Conservation (phyloP, 306 rosid species). For the Glycine soja region DNA sequence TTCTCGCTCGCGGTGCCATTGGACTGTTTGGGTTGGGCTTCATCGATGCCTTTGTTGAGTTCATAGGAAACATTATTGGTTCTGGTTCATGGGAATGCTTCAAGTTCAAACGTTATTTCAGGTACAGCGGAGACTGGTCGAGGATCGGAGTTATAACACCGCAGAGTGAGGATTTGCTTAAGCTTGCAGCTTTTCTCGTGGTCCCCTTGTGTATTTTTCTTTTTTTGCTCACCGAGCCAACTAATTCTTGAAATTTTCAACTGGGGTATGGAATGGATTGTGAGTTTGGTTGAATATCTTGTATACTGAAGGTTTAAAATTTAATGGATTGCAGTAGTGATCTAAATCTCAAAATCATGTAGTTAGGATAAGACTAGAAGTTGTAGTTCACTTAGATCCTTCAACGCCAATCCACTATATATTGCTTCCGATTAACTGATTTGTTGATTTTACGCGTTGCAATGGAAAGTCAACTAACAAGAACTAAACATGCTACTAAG, state of each 20-base stretch:
- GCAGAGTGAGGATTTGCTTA: slow-evolving; percentile 68
- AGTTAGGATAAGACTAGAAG: too few relatives aligned
- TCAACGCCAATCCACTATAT: too few relatives aligned
- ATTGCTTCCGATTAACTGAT: too few relatives aligned
- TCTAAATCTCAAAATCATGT: too few relatives aligned
- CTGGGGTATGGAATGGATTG: slow-evolving; percentile 19
- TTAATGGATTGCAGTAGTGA: too few relatives aligned
- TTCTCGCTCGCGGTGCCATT: slow-evolving; percentile 65
- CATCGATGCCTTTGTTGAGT: slow-evolving; percentile 58
- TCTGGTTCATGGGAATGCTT: neutral
- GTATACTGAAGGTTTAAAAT: neutral
- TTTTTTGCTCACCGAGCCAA: slow-evolving; percentile 47
- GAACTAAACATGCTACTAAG: too few relatives aligned
- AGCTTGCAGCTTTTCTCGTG: slow-evolving; percentile 75
- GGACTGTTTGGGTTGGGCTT: slow-evolving; percentile 80
- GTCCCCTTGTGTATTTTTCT: slow-evolving; percentile 74
- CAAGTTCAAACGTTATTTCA: slow-evolving; percentile 49
- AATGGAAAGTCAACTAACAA: too few relatives aligned
- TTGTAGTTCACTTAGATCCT: too few relatives aligned
- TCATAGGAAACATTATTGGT: neutral
- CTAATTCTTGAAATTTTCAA: slow-evolving; percentile 44
- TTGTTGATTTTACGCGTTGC: too few relatives aligned
- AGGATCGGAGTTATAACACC: slow-evolving; percentile 84
- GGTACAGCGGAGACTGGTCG: slow-evolving; percentile 98
- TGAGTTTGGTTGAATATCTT: slow-evolving; percentile 5